Percentiles rank a stretch among this genome's conserved stretches.
These are phyloP conservation scores for Penicillium sp. DNA, from an alignment of 2,329 filamentous ascomycete genomes.

Conservation along the genomic window DNA sequence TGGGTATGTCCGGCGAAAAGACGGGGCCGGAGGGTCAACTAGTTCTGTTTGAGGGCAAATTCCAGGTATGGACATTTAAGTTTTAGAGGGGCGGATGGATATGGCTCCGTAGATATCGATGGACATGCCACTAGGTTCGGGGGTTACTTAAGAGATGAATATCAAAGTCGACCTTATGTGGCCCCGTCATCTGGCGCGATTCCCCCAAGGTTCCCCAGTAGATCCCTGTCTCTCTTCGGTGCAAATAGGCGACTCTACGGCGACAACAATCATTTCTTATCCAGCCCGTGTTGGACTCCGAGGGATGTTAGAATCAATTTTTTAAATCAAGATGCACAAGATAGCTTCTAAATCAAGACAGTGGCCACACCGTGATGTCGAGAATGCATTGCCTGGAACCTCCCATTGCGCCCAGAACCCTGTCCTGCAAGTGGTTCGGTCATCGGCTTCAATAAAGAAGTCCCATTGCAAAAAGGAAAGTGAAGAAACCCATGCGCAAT, in stretches of 20 bases:
- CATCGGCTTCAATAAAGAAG: not conserved
- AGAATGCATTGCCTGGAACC: not conserved
- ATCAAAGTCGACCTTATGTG: not conserved
- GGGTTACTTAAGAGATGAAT: not conserved
- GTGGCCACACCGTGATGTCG: not conserved
- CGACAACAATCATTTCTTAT: not conserved
- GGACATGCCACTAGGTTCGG: not conserved
- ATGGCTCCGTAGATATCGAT: not conserved
- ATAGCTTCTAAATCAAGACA: not conserved
- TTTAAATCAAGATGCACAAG: not conserved
- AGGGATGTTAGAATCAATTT: not conserved
- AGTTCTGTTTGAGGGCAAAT: not conserved
- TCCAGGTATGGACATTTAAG: not conserved
- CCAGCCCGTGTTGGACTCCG: not conserved
- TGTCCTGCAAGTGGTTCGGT: conserved; percentile 1
- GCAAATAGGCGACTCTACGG: not conserved
- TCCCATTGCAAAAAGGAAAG: not conserved
- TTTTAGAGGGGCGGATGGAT: not conserved
- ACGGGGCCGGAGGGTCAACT: not conserved
- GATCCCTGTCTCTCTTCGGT: not conserved
- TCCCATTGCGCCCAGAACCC: not conserved
- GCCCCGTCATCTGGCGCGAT: not conserved
- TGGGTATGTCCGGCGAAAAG: not conserved
- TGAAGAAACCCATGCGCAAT: conserved; percentile 6
- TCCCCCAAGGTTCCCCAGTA: not conserved